Base-by-base conservation (phyloP, 306 rosid species). In the Sindora glabra region DNA sequence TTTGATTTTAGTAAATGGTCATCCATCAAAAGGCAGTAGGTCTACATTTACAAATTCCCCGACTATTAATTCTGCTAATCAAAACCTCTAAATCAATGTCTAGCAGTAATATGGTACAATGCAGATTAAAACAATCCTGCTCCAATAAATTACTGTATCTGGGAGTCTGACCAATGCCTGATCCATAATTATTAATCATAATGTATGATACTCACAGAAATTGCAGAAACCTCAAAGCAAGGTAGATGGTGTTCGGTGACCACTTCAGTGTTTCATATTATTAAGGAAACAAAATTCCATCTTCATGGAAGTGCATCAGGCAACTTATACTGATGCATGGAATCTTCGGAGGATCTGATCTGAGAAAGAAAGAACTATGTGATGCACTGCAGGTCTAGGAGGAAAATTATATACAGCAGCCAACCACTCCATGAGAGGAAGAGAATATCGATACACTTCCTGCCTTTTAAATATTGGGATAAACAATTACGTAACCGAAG, bases 401-500 rank as follows among this genome's bases (percentile, higher is more conserved):
- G 60, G 70, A 56, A 63, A 40, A 39, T 42, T 79, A 78, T 83
- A 68, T 78, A 79, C 90, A 83, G 53, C 23, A 59, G 70, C 59
- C 51, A 78, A 55, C 77, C 6, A 2, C 30, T 3, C 4, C 30
- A n/a, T n/a, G n/a, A n/a, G n/a, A n/a, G n/a, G n/a, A n/a, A n/a
- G n/a, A n/a, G n/a, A n/a, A n/a, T n/a, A n/a, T n/a, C n/a, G n/a
- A n/a, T 10, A 59, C 27, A 21, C 56, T 49, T 65, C 46, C 17
- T 38, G 65, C 51, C 56, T 65, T 64, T n/a, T 47, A 56, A 33
- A 75, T n/a, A n/a, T n/a, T n/a, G n/a, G n/a, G n/a, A n/a, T n/a
- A n/a, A n/a, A 74, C 40, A 49, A 78, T 84, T 79, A 89, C 76
- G 75, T 73, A 61, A 72, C 89, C 30, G 95, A 88, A 42, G 99